These are phyloP conservation scores for Karstenula rhodostoma DNA, from an alignment of 2,329 filamentous ascomycete species.

Conservation along the genomic window DNA sequence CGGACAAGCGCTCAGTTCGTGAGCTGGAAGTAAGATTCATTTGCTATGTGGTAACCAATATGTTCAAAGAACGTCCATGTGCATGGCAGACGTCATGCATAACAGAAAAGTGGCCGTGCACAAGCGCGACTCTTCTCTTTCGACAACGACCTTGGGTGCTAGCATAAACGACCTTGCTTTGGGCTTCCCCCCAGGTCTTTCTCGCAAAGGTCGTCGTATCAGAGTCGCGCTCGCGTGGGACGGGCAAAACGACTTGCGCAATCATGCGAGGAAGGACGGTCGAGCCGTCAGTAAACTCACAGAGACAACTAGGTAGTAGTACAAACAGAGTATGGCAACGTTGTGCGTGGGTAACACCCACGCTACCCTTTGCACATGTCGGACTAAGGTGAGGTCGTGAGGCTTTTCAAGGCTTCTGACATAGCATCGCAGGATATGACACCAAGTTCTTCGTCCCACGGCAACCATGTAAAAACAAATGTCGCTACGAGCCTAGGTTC, in stretches of 20 bases:
- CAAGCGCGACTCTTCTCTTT: neutral
- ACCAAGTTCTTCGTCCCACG: neutral
- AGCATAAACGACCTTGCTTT: neutral
- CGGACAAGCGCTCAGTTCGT: neutral
- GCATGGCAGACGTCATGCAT: neutral
- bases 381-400: neutral
- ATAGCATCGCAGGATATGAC: neutral
- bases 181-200: neutral
- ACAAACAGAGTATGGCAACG: neutral
- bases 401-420: neutral
- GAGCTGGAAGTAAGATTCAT: neutral
- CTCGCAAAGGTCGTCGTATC: neutral
- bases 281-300: neutral
- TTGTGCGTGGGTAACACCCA: neutral
- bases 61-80: slow-evolving; percentile 8
- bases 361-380: too few relatives aligned
- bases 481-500: neutral
- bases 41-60: neutral
- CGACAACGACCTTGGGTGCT: neutral
- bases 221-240: neutral
- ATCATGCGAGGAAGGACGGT: neutral
- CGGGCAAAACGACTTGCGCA: neutral
- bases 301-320: neutral
- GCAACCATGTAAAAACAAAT: neutral
- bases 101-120: slow-evolving; percentile 3